Percentiles rank a stretch among this genome's conserved stretches.
Conservation (phyloP, 2,329 filamentous ascomycete species). For the Aspergillus neoniger region DNA sequence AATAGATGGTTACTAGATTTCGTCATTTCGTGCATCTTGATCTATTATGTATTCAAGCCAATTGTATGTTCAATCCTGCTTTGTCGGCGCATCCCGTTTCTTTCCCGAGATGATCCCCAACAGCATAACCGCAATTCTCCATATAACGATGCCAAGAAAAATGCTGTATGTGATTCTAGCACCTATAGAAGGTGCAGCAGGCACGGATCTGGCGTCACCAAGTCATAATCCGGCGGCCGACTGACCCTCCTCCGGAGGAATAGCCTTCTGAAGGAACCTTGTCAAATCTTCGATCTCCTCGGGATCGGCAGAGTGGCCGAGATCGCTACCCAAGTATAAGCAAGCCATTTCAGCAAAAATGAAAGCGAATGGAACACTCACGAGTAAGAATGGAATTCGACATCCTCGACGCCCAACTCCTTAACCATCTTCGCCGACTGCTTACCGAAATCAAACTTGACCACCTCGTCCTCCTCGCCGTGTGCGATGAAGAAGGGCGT, state of each 20-base stretch:
- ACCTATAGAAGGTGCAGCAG: not conserved
- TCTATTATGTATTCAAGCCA: not conserved
- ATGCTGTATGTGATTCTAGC: constrained; percentile 21
- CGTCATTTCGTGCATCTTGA: not conserved
- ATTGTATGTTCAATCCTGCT: constrained; percentile 10
- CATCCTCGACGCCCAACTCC: constrained; percentile 66
- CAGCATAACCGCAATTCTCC: constrained; percentile 27
- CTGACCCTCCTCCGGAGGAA: constrained; percentile 49
- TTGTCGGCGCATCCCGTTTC: constrained; percentile 9
- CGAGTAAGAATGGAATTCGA: constrained; percentile 75
- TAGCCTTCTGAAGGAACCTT: constrained; percentile 56
- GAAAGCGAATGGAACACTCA: constrained; percentile 46
- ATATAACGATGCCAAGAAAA: constrained; percentile 27
- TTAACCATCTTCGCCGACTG: constrained; percentile 67
- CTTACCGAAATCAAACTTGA: constrained; percentile 68
- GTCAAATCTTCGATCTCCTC: constrained; percentile 84
- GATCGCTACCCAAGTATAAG: constrained; percentile 51
- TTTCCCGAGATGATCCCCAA: constrained; percentile 17
- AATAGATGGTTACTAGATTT: not conserved
- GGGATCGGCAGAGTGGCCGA: constrained; percentile 74
- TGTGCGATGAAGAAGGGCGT: constrained; percentile 90
- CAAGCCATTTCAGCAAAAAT: not conserved
- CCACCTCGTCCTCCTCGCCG: constrained; percentile 74
- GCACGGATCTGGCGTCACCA: constrained; percentile 12
- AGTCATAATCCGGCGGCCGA: constrained; percentile 39